phyloP scores from a whole-genome alignment of 2,329 filamentous ascomycete genomes.

The Bretziella fagacearum region DNA sequence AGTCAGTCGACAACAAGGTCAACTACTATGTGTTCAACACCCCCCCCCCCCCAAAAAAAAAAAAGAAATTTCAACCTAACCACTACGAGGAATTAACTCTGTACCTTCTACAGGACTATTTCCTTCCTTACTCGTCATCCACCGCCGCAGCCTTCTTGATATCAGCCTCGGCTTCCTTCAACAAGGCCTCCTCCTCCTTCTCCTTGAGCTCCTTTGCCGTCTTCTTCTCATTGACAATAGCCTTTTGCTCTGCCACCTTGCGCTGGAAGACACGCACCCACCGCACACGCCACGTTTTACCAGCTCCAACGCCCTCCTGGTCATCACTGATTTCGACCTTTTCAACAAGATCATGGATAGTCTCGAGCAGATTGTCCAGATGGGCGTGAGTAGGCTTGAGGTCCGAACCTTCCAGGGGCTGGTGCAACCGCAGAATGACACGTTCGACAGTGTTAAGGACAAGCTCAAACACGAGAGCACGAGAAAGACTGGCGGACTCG shows the following conservation, averaged over 20 bases:
- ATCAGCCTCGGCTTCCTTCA: conserved; percentile 22
- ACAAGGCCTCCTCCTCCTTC: conserved; percentile 18
- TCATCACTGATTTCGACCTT: conserved; percentile 49
- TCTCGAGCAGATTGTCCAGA: conserved; percentile 29
- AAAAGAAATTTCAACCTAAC: no score
- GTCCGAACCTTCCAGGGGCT: conserved; percentile 8
- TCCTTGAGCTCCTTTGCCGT: conserved; percentile 11
- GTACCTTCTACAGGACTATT: neutral
- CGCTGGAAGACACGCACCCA: conserved; percentile 78
- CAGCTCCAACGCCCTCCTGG: conserved; percentile 28
- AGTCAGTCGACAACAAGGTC: no score
- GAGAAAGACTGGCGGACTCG: conserved; percentile 50
- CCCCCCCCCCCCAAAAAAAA: neutral
- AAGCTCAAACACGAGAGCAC: conserved; percentile 74
- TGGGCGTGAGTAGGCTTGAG: conserved; percentile 3
- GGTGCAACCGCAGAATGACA: conserved; percentile 9
- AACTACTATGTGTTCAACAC: no score
- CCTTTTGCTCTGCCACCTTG: conserved; percentile 72
- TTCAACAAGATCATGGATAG: conserved; percentile 43
- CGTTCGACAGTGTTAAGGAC: conserved; percentile 62
- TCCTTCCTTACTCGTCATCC: neutral
- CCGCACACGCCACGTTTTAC: conserved; percentile 64
- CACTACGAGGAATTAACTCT: neutral
- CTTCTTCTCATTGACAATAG: conserved; percentile 25
- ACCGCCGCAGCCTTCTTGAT: conserved; percentile 5